Evolutionary conservation across 1,284 basidiomycete genomes (phyloP).

Genomic region (Ustanciosporium gigantosporum): DNA sequence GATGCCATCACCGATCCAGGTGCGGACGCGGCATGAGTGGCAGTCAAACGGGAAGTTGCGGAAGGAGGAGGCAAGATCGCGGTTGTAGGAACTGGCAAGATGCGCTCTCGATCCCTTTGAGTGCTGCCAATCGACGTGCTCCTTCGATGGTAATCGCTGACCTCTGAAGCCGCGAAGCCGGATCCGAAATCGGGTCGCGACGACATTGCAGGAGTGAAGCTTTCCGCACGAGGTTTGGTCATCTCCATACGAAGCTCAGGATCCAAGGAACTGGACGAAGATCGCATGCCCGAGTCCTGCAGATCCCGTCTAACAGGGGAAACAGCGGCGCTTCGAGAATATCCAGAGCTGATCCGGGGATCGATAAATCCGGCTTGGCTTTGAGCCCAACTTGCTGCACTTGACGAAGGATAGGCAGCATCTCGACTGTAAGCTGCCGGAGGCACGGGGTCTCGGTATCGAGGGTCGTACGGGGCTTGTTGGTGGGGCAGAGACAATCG

Average conservation of each 20-base stretch:
- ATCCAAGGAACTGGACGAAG: slow-evolving; percentile 17
- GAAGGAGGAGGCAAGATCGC: slow-evolving; percentile 10
- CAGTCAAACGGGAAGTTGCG: slow-evolving; percentile 6
- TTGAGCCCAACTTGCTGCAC: slow-evolving; percentile 15
- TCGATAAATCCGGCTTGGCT: slow-evolving; percentile 17
- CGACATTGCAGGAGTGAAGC: neutral
- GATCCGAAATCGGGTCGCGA: neutral
- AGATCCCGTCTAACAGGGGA: slow-evolving; percentile 15
- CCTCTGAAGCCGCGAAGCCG: neutral
- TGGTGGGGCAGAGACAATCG: slow-evolving; percentile 33
- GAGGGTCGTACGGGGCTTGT: slow-evolving; percentile 9
- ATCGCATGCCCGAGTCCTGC: slow-evolving; percentile 14
- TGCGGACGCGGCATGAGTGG: slow-evolving; percentile 20
- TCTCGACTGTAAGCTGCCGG: slow-evolving; percentile 25
- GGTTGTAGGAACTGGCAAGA: neutral
- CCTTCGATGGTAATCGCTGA: slow-evolving; percentile 23
- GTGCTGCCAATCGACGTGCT: slow-evolving; percentile 35
- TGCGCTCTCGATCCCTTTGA: slow-evolving; percentile 13
- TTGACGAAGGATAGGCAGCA: slow-evolving; percentile 5
- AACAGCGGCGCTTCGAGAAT: slow-evolving; percentile 22
- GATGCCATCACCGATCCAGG: slow-evolving; percentile 29
- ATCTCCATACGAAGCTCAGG: slow-evolving; percentile 10
- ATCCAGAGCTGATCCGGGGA: slow-evolving; percentile 18
- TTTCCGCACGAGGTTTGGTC: neutral
- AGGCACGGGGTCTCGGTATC: slow-evolving; percentile 28